These are phyloP conservation scores for Hypoxylon crocopeplum DNA, from an alignment of 495 filamentous ascomycete species.

Conservation along the genomic window DNA sequence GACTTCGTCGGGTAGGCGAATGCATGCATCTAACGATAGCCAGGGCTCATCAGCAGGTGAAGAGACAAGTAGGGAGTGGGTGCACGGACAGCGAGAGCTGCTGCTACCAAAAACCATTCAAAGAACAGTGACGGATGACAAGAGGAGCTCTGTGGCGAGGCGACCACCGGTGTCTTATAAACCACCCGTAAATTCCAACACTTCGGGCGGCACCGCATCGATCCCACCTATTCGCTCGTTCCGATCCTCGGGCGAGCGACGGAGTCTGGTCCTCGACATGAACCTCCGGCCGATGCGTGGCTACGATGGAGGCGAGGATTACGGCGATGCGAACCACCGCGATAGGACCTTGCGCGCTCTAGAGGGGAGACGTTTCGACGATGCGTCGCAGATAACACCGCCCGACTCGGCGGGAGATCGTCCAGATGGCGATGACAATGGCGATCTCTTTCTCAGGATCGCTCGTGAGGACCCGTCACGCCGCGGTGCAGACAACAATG, in stretches of 20 bases:
- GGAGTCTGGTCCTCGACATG: constrained; percentile 58
- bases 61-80: constrained; percentile 41
- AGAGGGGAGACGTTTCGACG: constrained; percentile 52
- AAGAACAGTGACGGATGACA: constrained; percentile 47
- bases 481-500: constrained; percentile 40
- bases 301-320: constrained; percentile 45
- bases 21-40: constrained; percentile 22
- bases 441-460: constrained; percentile 62
- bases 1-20: constrained; percentile 12
- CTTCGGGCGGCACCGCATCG: constrained; percentile 40
- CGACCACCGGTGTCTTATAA: constrained; percentile 55
- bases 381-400: constrained; percentile 48
- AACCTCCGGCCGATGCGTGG: constrained; percentile 42
- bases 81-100: constrained; percentile 50
- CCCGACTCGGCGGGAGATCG: constrained; percentile 49
- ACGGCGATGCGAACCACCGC: constrained; percentile 50
- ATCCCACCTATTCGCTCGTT: constrained; percentile 59
- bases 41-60: constrained; percentile 14
- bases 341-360: constrained; percentile 58
- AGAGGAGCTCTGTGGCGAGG: constrained; percentile 41
- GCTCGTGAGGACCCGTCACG: constrained; percentile 55
- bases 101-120: constrained; percentile 45
- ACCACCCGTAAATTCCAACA: constrained; percentile 38
- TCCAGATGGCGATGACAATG: constrained; percentile 54
- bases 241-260: constrained; percentile 57